Evolutionary conservation across 2,329 filamentous ascomycete species (phyloP), one percentile per base, ranked within the genome.

Genomic region (Fusarium begoniae): DNA sequence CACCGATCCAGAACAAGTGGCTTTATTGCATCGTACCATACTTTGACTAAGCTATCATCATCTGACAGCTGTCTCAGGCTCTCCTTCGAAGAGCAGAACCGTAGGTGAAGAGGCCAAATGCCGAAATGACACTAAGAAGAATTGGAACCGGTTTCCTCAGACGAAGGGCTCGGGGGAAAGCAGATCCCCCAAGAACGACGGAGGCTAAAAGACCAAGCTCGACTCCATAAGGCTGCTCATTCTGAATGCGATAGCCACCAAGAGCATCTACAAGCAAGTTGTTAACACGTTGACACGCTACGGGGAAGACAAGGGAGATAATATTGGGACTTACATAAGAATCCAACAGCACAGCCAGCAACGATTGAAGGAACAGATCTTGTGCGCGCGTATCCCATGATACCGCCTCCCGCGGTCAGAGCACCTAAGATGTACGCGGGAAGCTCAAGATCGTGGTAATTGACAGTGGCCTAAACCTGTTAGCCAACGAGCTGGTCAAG

Each of bases 201-300:
- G 94, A 97, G 9, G 96, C 96, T 48, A 98, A 87, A 15, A 99
- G 88, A n/a, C 93, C 94, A 48, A 98, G 86, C 84, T 98, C 96
- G 76, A 97, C 85, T 72, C 96, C 96, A 82, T 96, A 98, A 7
- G 93, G 82, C 81, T 94, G 89, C 70, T 88, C 86, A 77, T 90
- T 91, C 78, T 92, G 91, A 72, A 98, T 91, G 67, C 95, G 93
- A 80, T 93, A 91, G 74, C 93, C 95, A 72, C 94, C 94, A 48
- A 98, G 86, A 30, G 91, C 91, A 83, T 99, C 89, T 90, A 72
- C 41, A 38, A 44, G 50, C 32, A 8, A 28, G 8, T 24, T 22
- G 50, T 56, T 38, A 44, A 24, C 15, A 47, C 28, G 38, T 35
- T 22, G 13, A 9, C 62, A 43, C 20, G 20, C 30, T 37, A 59